phyloP scores from a whole-genome alignment of 208 protist species.

The Leishmania aethiopica region DNA sequence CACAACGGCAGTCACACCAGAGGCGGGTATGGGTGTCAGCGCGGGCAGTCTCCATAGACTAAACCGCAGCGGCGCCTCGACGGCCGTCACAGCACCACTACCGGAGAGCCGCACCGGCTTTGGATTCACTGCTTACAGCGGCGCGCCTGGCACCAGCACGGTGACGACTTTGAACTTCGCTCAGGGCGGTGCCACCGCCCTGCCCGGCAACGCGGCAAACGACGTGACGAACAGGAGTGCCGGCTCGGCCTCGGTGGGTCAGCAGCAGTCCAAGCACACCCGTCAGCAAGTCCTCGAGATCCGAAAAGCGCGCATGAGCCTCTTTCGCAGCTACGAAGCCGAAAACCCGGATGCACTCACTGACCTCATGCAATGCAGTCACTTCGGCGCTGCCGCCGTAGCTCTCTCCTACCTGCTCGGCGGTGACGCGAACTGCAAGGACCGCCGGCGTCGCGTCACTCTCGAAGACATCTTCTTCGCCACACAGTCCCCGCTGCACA shows the following conservation, averaged over 20 bases:
- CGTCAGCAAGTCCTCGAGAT: constrained; percentile 79
- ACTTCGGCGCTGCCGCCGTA: constrained; percentile 77
- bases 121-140: constrained; percentile 29
- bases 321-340: constrained; percentile 83
- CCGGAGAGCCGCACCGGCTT: constrained; percentile 30
- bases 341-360: constrained; percentile 42
- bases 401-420: constrained; percentile 84
- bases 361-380: constrained; percentile 63
- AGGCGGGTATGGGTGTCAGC: constrained; percentile 28
- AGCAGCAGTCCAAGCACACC: constrained; percentile 49
- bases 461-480: constrained; percentile 93
- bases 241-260: constrained; percentile 34
- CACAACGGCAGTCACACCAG: constrained; percentile 7
- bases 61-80: constrained; percentile 14
- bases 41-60: constrained; percentile 30
- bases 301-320: constrained; percentile 57
- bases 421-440: constrained; percentile 62
- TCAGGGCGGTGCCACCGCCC: neutral
- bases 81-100: neutral
- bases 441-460: constrained; percentile 80
- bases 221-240: constrained; percentile 27
- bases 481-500: constrained; percentile 86
- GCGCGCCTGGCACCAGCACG: neutral
- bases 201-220: constrained; percentile 17
- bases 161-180: constrained; percentile 16